A percentile compares a stretch with the other conserved stretches of the same genome.
phyloP scores from a whole-genome alignment of 495 filamentous ascomycete genomes.

The Chaetomidium leptoderma region DNA sequence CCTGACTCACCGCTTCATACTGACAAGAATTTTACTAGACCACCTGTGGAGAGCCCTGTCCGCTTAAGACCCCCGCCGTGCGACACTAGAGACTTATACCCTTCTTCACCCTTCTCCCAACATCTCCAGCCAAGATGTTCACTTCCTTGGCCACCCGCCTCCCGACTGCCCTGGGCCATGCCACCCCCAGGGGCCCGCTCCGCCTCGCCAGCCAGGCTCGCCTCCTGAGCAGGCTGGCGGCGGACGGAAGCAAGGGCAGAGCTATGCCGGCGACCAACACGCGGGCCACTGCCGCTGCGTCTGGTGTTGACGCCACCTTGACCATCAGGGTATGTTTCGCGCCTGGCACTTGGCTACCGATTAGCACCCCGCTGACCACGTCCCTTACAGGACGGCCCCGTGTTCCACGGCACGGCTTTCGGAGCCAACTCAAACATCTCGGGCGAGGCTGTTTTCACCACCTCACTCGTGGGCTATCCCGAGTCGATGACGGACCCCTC shows the following conservation, averaged over 20 bases:
- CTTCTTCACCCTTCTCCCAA: constrained; percentile 22
- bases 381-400: constrained; percentile 64
- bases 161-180: constrained; percentile 43
- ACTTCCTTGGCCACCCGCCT: constrained; percentile 57
- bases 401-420: constrained; percentile 91
- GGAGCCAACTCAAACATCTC: constrained; percentile 88
- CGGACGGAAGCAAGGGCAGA: constrained; percentile 63
- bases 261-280: constrained; percentile 43
- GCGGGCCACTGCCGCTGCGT: constrained; percentile 54
- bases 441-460: constrained; percentile 93
- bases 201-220: constrained; percentile 44
- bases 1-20: constrained; percentile 47
- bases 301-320: constrained; percentile 77
- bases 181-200: constrained; percentile 32
- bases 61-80: constrained; percentile 32
- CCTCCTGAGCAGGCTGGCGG: constrained; percentile 45
- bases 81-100: constrained; percentile 20
- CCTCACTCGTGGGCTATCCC: constrained; percentile 88
- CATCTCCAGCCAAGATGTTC: constrained; percentile 56
- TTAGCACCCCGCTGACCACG: constrained; percentile 7
- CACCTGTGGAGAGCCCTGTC: constrained; percentile 92
- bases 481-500: constrained; percentile 98
- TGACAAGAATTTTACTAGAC: constrained; percentile 53
- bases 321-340: constrained; percentile 70
- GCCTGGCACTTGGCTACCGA: background rate